Conservation (phyloP, 495 filamentous ascomycete genomes). For the Amniculicola lignicola region DNA sequence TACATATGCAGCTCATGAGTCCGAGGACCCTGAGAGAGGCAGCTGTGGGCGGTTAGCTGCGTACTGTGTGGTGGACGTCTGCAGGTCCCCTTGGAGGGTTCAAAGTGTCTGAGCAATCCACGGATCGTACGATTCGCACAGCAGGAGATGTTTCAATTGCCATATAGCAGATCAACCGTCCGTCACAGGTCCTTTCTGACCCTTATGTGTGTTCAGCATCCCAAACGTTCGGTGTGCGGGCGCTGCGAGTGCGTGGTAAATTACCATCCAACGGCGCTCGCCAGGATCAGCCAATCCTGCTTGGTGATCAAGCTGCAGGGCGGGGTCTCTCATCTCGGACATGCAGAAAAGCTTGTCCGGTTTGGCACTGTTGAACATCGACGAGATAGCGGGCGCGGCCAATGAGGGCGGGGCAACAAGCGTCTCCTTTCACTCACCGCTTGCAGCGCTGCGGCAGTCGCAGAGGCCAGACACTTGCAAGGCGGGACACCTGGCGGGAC, state of each 20-base stretch:
- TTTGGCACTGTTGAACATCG: too few species aligned
- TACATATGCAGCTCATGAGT: too few species aligned
- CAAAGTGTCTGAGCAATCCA: too few species aligned
- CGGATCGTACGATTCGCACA: slow-evolving; percentile 22
- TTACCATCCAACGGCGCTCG: slow-evolving; percentile 1
- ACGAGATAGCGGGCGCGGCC: background rate
- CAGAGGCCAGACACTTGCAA: background rate
- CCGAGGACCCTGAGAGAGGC: too few species aligned
- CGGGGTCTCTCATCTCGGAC: background rate
- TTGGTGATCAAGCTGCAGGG: background rate
- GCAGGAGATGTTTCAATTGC: slow-evolving; percentile 7
- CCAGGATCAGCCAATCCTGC: background rate
- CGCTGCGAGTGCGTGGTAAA: slow-evolving; percentile 1
- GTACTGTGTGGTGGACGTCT: too few species aligned
- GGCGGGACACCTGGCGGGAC: background rate
- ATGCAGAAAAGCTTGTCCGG: slow-evolving; percentile 13
- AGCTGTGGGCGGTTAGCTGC: too few species aligned
- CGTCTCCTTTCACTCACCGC: slow-evolving; percentile 13
- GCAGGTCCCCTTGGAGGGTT: too few species aligned
- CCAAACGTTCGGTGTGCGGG: slow-evolving; percentile 22
- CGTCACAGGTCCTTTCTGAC: slow-evolving; percentile 13
- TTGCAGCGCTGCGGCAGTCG: slow-evolving; percentile 1
- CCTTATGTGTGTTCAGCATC: slow-evolving; percentile 1
- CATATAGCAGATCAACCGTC: slow-evolving; percentile 23
- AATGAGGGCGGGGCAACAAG: background rate